A percentile compares a stretch with the other conserved stretches of the same genome.
phyloP scores from a whole-genome alignment of 2,329 filamentous ascomycete species.

The Exophiala calicioides region DNA sequence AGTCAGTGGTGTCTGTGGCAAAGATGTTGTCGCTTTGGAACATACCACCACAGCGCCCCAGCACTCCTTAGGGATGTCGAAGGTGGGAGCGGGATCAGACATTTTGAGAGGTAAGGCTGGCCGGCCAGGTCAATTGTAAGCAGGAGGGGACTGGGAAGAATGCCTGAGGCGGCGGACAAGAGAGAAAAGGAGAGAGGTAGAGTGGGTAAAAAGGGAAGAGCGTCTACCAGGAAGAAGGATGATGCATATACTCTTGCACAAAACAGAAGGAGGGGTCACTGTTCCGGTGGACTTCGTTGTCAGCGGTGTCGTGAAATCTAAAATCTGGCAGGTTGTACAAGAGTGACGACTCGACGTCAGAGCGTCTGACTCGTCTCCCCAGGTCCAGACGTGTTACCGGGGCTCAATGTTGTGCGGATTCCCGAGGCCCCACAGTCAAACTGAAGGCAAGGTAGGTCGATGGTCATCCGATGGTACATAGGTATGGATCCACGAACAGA shows the following conservation, averaged over 20 bases:
- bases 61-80: slow-evolving; percentile 32
- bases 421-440: not conserved
- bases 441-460: no score
- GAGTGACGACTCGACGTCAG: slow-evolving; percentile 1
- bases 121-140: not conserved
- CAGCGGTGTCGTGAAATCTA: no score
- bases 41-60: slow-evolving; percentile 27
- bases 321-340: not conserved
- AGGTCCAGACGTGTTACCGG: no score
- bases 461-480: no score
- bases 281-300: no score
- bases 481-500: no score
- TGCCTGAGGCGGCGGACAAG: not conserved
- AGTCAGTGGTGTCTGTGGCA: no score
- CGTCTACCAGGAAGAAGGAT: no score
- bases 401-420: no score
- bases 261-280: not conserved
- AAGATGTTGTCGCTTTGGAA: not conserved
- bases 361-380: slow-evolving; percentile 2
- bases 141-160: not conserved
- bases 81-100: slow-evolving; percentile 25
- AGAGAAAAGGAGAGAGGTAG: not conserved
- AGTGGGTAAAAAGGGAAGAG: not conserved
- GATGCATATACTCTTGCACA: no score
- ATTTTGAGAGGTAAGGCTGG: slow-evolving; percentile 6